Conservation (phyloP, 345 rosid genomes). For the Linum lewisii region DNA sequence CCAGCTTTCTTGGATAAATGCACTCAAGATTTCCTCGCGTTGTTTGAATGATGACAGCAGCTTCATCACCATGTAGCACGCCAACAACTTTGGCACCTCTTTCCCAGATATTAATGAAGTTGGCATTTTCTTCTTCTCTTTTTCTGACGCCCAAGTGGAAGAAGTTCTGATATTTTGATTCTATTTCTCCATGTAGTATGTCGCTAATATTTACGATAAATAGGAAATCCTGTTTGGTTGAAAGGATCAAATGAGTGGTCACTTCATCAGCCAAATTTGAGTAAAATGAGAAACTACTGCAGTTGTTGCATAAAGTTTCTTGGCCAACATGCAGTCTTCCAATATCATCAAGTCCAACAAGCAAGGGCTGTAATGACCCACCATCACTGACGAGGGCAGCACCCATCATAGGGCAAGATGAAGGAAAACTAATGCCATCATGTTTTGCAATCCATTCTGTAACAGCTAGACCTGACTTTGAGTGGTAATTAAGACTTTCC, state of each 20-base stretch:
- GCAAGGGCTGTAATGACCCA: constrained; percentile 36
- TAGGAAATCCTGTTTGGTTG: constrained; percentile 82
- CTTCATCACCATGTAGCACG: constrained; percentile 85
- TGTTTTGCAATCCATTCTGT: constrained; percentile 30
- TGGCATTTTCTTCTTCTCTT: constrained; percentile 49
- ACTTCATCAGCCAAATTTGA: constrained; percentile 60
- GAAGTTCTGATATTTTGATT: constrained; percentile 46
- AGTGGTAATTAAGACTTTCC: constrained; percentile 44
- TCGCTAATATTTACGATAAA: constrained; percentile 65
- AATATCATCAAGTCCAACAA: constrained; percentile 77
- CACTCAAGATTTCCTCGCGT: constrained; percentile 82
- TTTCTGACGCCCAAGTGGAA: constrained; percentile 33
- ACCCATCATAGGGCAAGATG: constrained; percentile 70
- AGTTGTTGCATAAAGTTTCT: constrained; percentile 62
- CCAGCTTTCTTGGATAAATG: constrained; percentile 89
- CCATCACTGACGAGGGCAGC: constrained; percentile 36
- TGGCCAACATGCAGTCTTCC: constrained; percentile 65
- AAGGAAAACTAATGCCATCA: constrained; percentile 34
- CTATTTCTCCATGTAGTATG: constrained; percentile 46
- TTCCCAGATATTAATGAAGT: constrained; percentile 75
- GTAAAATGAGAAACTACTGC: constrained; percentile 80
- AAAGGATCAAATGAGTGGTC: constrained; percentile 69
- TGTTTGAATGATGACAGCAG: constrained; percentile 77
- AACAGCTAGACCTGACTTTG: constrained; percentile 29
- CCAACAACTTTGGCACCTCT: constrained; percentile 80